A percentile compares a stretch with the other conserved stretches of the same genome.
These are phyloP conservation scores for Euphorbia pulcherrima DNA, from an alignment of 345 rosid genomes.

Conservation along the genomic window DNA sequence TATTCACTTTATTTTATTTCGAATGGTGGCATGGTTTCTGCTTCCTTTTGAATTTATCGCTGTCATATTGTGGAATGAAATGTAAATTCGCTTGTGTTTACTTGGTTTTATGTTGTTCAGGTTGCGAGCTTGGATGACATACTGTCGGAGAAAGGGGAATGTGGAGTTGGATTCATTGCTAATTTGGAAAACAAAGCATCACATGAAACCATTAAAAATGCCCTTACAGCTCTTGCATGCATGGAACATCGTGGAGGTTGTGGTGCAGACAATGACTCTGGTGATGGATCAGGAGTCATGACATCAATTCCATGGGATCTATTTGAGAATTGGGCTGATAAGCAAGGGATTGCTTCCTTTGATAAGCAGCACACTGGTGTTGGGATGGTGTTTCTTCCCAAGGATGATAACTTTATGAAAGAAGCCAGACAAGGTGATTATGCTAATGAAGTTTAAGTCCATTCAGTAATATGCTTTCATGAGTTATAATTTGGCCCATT, in stretches of 20 bases:
- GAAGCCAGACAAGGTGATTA: constrained; percentile 79
- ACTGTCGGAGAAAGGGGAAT: constrained; percentile 90
- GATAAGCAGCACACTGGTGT: constrained; percentile 89
- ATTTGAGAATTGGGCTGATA: constrained; percentile 70
- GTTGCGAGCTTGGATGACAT: constrained; percentile 86
- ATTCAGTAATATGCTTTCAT: constrained; percentile 2
- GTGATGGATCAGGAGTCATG: constrained; percentile 97
- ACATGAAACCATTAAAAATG: constrained; percentile 70
- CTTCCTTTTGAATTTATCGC: not conserved
- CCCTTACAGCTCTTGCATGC: constrained; percentile 88
- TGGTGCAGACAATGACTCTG: constrained; percentile 97
- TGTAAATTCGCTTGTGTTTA: not conserved
- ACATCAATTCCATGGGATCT: constrained; percentile 95
- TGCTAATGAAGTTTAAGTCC: constrained; percentile 3
- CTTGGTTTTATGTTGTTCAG: constrained; percentile 28
- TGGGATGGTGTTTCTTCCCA: constrained; percentile 90
- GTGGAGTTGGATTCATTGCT: constrained; percentile 99
- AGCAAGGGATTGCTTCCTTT: constrained; percentile 65
- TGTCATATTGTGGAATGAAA: constrained; percentile 13
- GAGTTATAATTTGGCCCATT: constrained; percentile 10
- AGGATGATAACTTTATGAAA: constrained; percentile 49
- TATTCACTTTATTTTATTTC: not conserved
- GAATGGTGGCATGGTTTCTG: not conserved
- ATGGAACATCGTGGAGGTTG: constrained; percentile 99
- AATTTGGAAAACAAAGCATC: constrained; percentile 85